Conservation (phyloP, 2,329 filamentous ascomycete genomes). For the Didymella segeticola region DNA sequence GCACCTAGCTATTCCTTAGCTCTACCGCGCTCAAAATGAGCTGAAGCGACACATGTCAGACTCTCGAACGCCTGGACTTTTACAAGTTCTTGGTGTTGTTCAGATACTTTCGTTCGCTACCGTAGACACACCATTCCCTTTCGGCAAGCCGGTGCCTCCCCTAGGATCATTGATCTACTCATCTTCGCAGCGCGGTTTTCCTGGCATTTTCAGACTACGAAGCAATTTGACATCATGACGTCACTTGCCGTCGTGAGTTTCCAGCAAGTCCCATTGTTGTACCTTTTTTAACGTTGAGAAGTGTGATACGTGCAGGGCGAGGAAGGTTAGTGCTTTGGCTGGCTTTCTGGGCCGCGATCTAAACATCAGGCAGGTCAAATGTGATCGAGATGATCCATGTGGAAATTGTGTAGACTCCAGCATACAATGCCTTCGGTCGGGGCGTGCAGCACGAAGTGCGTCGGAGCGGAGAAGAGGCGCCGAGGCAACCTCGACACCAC, state of each 20-base stretch:
- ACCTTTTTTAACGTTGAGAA: neutral
- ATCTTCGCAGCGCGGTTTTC: neutral
- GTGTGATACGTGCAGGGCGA: slow-evolving; percentile 6
- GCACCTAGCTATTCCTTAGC: neutral
- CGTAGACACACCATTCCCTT: neutral
- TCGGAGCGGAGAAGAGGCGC: slow-evolving; percentile 15
- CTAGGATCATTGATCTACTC: no score
- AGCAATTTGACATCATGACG: neutral
- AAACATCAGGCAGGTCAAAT: slow-evolving; percentile 15
- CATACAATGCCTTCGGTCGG: slow-evolving; percentile 27
- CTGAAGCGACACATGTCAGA: neutral
- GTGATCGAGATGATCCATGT: slow-evolving; percentile 32
- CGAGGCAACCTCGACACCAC: neutral
- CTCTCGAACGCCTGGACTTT: neutral
- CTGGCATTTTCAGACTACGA: neutral
- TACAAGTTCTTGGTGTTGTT: neutral
- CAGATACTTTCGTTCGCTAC: neutral
- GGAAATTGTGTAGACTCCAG: slow-evolving; percentile 33
- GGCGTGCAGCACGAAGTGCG: slow-evolving; percentile 1
- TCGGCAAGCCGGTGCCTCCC: neutral
- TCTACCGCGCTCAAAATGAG: neutral
- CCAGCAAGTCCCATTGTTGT: neutral
- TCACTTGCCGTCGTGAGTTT: slow-evolving; percentile 3
- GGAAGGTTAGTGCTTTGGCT: neutral
- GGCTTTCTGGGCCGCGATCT: neutral